A percentile compares a stretch with the other conserved stretches of the same genome.
Evolutionary conservation across 768 basidiomycete species (phyloP).

Genomic region (Suillus ampliporus): DNA sequence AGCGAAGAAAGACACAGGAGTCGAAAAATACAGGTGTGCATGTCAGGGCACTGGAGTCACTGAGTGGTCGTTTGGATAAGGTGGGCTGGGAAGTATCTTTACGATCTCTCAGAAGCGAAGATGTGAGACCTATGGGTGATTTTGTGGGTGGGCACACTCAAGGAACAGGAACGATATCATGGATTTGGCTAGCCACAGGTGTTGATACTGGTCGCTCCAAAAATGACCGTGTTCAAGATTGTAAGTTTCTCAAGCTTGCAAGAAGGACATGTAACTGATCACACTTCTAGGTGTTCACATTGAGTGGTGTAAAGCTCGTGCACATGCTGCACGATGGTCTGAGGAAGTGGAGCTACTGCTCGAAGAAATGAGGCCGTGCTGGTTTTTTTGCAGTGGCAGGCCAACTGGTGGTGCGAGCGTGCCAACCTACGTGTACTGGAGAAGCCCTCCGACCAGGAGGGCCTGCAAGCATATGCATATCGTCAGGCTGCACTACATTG

Average conservation of each 20-base stretch:
- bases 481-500: slow-evolving; percentile 6
- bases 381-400: slow-evolving; percentile 22
- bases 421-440: not conserved
- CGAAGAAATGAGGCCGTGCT: slow-evolving; percentile 31
- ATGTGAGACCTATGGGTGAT: slow-evolving; percentile 6
- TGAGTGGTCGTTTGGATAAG: slow-evolving; percentile 1
- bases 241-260: not conserved
- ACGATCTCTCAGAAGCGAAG: not conserved
- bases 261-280: not conserved
- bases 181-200: slow-evolving; percentile 13
- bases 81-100: slow-evolving; percentile 5
- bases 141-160: slow-evolving; percentile 4
- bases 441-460: not conserved
- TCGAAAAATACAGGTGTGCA: slow-evolving; percentile 16
- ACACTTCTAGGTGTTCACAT: slow-evolving; percentile 21
- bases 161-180: slow-evolving; percentile 12
- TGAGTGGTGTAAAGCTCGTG: slow-evolving; percentile 22
- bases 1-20: slow-evolving; percentile 10
- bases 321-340: slow-evolving; percentile 18
- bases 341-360: slow-evolving; percentile 29
- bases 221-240: not conserved
- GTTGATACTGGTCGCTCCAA: not conserved
- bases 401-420: slow-evolving; percentile 20
- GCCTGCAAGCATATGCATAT: slow-evolving; percentile 16
- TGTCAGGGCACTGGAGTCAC: slow-evolving; percentile 6